phyloP scores from a whole-genome alignment of 257 asterid species.

The Eucommia ulmoides region DNA sequence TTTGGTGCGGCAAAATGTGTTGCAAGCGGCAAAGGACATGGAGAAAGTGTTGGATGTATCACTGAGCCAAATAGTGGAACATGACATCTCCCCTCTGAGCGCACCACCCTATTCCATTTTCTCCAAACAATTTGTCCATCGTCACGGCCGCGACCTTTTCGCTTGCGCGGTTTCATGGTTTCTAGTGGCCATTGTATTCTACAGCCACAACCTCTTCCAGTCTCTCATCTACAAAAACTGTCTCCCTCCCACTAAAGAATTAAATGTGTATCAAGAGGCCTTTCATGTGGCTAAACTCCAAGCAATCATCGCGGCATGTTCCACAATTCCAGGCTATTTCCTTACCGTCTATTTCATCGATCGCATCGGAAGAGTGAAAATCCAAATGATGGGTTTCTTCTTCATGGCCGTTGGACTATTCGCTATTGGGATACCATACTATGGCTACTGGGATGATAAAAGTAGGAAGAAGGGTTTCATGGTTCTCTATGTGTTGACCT shows the following conservation, averaged over 20 bases:
- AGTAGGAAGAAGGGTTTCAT: conserved; percentile 27
- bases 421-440: conserved; percentile 33
- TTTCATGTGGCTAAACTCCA: conserved; percentile 32
- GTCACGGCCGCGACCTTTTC: conserved; percentile 44
- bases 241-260: not conserved
- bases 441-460: conserved; percentile 11
- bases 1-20: conserved; percentile 32
- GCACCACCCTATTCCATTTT: conserved; percentile 18
- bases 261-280: conserved; percentile 34
- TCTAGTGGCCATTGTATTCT: conserved; percentile 38
- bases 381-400: conserved; percentile 41
- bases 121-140: conserved; percentile 29
- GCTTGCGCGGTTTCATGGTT: conserved; percentile 38
- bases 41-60: conserved; percentile 26
- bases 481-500: conserved; percentile 28
- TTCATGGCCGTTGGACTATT: conserved; percentile 30
- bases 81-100: conserved; percentile 1
- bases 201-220: conserved; percentile 40
- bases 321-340: conserved; percentile 51
- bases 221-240: conserved; percentile 19
- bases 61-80: conserved; percentile 23
- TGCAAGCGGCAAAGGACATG: conserved; percentile 43
- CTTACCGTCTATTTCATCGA: conserved; percentile 42
- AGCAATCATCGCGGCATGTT: conserved; percentile 38
- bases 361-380: conserved; percentile 36